Conservation (phyloP, 306 rosid genomes). For the Citrullus colocynthis region DNA sequence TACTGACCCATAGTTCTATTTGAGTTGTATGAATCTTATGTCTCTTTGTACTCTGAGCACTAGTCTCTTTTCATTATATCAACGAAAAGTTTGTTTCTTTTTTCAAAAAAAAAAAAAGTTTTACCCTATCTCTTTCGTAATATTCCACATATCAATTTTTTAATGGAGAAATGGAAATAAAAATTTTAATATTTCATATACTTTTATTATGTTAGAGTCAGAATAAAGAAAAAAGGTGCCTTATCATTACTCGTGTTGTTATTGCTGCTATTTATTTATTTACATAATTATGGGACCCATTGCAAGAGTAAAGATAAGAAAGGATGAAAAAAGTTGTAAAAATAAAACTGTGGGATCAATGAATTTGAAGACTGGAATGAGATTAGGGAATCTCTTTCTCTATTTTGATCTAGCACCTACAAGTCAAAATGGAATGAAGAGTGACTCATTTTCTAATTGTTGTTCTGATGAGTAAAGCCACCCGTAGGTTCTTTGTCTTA, state of each 20-base stretch:
- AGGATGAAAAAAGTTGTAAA: neutral
- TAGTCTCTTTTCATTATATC: no score
- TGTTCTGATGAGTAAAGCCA: neutral
- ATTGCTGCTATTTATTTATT: neutral
- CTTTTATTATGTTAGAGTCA: neutral
- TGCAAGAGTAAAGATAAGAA: neutral
- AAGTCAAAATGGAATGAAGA: neutral
- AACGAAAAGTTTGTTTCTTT: no score
- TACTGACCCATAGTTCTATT: no score
- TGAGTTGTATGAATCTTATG: no score
- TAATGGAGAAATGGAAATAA: neutral
- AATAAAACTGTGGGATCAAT: neutral
- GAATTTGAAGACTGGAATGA: neutral
- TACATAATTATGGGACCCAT: neutral
- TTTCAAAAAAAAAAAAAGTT: no score
- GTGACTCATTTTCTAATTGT: neutral
- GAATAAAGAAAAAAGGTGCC: neutral
- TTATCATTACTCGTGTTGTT: neutral
- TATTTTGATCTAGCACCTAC: neutral
- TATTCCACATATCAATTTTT: no score
- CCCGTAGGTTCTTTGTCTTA: neutral
- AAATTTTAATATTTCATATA: neutral
- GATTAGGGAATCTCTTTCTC: neutral
- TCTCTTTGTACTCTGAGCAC: no score
- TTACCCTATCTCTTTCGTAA: neutral